Evolutionary conservation across 2,329 filamentous ascomycete genomes (phyloP).

Genomic region (Leptographium wingfieldii): DNA sequence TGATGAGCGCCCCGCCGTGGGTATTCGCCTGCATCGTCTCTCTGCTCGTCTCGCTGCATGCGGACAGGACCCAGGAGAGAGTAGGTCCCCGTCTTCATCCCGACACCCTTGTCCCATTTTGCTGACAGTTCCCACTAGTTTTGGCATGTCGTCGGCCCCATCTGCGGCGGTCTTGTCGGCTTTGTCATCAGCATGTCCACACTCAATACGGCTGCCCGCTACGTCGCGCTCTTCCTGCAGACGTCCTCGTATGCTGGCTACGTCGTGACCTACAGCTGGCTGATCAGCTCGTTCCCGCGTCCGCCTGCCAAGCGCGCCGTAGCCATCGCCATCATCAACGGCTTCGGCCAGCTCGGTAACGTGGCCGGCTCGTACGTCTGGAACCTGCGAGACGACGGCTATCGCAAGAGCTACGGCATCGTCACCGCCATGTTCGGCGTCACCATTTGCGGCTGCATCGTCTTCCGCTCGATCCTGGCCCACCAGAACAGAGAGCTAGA

Average conservation of each 20-base stretch:
- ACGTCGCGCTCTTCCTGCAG: slow-evolving; percentile 58
- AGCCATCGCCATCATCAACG: slow-evolving; percentile 65
- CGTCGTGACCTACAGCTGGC: slow-evolving; percentile 61
- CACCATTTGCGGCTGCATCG: slow-evolving; percentile 37
- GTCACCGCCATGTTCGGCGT: slow-evolving; percentile 52
- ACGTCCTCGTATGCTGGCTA: slow-evolving; percentile 42
- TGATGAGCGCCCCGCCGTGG: slow-evolving; percentile 54
- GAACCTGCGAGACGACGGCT: slow-evolving; percentile 56
- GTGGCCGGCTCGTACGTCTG: slow-evolving; percentile 52
- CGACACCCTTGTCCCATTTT: neutral
- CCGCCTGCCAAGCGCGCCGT: slow-evolving; percentile 61
- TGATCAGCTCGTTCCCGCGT: slow-evolving; percentile 60
- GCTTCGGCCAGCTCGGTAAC: slow-evolving; percentile 52
- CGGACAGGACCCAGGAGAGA: slow-evolving; percentile 55
- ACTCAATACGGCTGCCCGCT: slow-evolving; percentile 45
- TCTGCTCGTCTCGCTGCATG: slow-evolving; percentile 55
- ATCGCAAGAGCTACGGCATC: slow-evolving; percentile 1
- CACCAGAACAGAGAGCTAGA: slow-evolving; percentile 15
- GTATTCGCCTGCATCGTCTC: slow-evolving; percentile 49
- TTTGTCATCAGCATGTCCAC: slow-evolving; percentile 60
- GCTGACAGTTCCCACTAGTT: slow-evolving; percentile 30
- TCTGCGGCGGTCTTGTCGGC: slow-evolving; percentile 46
- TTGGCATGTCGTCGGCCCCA: slow-evolving; percentile 51
- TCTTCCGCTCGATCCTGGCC: slow-evolving; percentile 46
- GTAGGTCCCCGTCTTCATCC: neutral